Evolutionary conservation across 2,329 filamentous ascomycete genomes (phyloP), one percentile per base, ranked within the genome.

Genomic region (Alternaria burnsii): DNA sequence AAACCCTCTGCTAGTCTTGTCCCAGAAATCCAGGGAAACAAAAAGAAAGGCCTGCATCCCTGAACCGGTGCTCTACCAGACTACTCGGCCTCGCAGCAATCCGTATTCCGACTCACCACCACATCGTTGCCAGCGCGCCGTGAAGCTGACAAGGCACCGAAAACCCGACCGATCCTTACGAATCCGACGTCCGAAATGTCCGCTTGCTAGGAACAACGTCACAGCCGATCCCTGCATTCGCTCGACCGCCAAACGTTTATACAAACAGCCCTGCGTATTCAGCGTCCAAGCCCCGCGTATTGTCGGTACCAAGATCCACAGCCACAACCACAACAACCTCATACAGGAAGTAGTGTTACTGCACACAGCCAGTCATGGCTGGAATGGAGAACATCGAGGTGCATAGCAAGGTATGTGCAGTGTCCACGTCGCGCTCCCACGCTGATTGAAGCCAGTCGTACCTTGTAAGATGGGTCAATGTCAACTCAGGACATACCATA

Each of bases 321-420:
- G n/a, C 18, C 55, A n/a, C 24, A 22, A 12, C 18, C 55, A n/a
- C 24, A 22, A 12, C 51, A 26, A 43, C 24, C 18, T 24, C 8
- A 30, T 16, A 41, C 22, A 41, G 47, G 10, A 9, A 34, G 22
- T 14, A 36, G 38, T 22, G 7, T 18, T 22, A 54, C n/a, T 24
- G 47, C 10, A 41, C 44, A 41, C 10, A 41, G 38, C 26, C 38
- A 62, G 66, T 30, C 60, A 97, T 97, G 94, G 93, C 92, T 61
- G 93, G 92, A 76, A 96, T 98, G 84, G 95, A 99, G 83, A 92
- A 96, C 82, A 86, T 99, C 70, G 93, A 98, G 80, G 92, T 99
- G 70, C 94, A 97, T 81, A 97, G 93, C 88, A 97, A 96, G 89
- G 94, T 95, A 86, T 70, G 84, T 55, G 22, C 48, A 47, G 36